A percentile compares a stretch with the other conserved stretches of the same genome.
These are phyloP conservation scores for Phytophthora aleatoria DNA, from an alignment of 352 stramenopile species.

Conservation along the genomic window DNA sequence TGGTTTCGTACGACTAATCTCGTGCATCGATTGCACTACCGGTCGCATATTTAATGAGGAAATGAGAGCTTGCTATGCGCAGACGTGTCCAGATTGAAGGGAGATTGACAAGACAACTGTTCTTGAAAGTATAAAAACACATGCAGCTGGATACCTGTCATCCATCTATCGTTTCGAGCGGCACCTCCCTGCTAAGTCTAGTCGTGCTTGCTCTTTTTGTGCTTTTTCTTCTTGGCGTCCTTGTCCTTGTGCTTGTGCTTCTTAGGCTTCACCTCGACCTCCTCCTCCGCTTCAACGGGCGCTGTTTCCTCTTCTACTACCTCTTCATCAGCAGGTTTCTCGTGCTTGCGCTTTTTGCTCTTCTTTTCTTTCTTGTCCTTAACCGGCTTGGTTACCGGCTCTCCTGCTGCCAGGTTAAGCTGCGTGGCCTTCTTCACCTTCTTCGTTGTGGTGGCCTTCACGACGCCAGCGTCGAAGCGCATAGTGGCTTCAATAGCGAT, in stretches of 20 bases:
- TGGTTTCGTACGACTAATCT: conserved; percentile 44
- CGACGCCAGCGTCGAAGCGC: conserved; percentile 35
- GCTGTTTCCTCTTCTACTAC: conserved; percentile 29
- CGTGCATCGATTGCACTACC: not conserved
- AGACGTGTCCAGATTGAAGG: conserved; percentile 7
- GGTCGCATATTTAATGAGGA: conserved; percentile 28
- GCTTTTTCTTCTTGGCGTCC: conserved; percentile 46
- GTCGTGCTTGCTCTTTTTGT: conserved; percentile 63
- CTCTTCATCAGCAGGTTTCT: conserved; percentile 28
- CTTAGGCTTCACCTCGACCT: conserved; percentile 28
- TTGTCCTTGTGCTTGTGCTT: conserved; percentile 43
- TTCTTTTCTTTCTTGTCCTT: conserved; percentile 41
- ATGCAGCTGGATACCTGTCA: conserved; percentile 28
- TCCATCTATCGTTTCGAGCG: conserved; percentile 29
- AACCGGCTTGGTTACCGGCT: conserved; percentile 9
- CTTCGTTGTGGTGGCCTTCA: conserved; percentile 9
- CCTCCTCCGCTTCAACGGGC: not conserved
- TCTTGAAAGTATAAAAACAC: conserved; percentile 40
- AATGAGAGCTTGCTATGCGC: not conserved
- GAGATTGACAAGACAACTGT: conserved; percentile 7
- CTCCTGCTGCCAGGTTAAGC: conserved; percentile 19
- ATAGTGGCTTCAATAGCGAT: conserved; percentile 84
- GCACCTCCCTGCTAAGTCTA: conserved; percentile 31
- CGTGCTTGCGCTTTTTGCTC: conserved; percentile 44
- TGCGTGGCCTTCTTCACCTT: conserved; percentile 22